Base-by-base conservation (phyloP, 176 grass and related monocot species). In the Juncus effusus region DNA sequence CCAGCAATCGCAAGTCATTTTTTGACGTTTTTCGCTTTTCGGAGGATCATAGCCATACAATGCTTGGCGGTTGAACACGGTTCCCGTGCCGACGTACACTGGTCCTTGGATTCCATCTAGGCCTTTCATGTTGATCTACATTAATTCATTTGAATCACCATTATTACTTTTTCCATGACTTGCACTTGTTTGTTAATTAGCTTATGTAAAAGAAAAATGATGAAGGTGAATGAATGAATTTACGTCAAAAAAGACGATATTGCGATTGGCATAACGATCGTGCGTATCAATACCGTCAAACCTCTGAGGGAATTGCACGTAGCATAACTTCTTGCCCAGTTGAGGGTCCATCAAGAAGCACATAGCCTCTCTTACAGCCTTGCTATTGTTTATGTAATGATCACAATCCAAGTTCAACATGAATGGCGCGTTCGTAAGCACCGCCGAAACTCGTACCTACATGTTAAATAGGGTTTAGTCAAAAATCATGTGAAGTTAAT, bases 1-100 rank as follows among this genome's bases (percentile, higher is more conserved):
- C 93, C 82, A 97, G 80, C 93, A 92, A 69, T 97, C 93, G 54
- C 93, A 97, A 13, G 93, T 97, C 93, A 97, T 97, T 83, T 92
- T 97, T 0, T 71, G 85, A 49, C 93, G 54, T 85, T 92, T 97
- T 59, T 97, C 71, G 8, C 76, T 63, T 60, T 82, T 69, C 10
- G 93, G 88, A 39, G 93, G 93, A 63, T 97, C 93, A 56, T 91
- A 96, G 3, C 92, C 92, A 54, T 96, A 96, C 54, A 96, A 38
- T 63, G 92, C 92, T 62, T 91, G 85, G 1, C 92, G 67, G 80
- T 96, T 96, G 80, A 96, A 96, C 2, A 96, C 87, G 36, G 70
- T 77, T 0, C 92, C 87, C 0, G 87, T 96, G 13, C 92, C 92
- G 4, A 96, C 92, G 66, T 96, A 96, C 51, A 96, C 92, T 0